Conservation (phyloP, 2,329 filamentous ascomycete species). For the Aspergillus cejpii region DNA sequence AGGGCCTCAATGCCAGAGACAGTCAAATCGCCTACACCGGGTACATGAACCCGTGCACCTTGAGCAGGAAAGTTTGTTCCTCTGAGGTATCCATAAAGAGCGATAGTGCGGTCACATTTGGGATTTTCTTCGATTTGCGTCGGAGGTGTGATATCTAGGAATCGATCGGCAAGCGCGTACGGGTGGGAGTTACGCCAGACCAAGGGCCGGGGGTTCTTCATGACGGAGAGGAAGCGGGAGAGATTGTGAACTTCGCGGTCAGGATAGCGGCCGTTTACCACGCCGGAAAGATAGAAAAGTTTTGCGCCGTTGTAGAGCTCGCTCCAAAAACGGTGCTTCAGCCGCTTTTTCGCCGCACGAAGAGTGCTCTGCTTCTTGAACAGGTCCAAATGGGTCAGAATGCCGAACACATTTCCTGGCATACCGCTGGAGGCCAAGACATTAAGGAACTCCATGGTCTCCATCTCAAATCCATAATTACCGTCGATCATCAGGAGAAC, state of each 20-base stretch:
- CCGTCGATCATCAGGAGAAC: conserved; percentile 97
- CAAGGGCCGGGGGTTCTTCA: conserved; percentile 97
- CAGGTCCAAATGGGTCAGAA: conserved; percentile 90
- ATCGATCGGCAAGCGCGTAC: conserved; percentile 87
- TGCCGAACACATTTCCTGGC: conserved; percentile 97
- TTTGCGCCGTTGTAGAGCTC: conserved; percentile 96
- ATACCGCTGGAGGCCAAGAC: conserved; percentile 89
- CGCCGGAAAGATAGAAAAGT: conserved; percentile 91
- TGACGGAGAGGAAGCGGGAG: conserved; percentile 89
- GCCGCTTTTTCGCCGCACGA: conserved; percentile 87
- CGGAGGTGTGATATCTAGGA: conserved; percentile 90
- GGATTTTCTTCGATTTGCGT: conserved; percentile 81
- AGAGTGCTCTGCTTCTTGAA: conserved; percentile 90
- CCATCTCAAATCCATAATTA: conserved; percentile 99
- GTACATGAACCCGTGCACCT: conserved; percentile 82
- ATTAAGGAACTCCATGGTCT: conserved; percentile 99
- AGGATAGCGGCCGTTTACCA: conserved; percentile 93
- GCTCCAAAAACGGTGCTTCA: conserved; percentile 95
- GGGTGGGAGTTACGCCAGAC: conserved; percentile 96
- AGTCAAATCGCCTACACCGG: conserved; percentile 82
- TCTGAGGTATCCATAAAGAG: conserved; percentile 85
- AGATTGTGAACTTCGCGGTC: conserved; percentile 95
- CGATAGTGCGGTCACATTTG: conserved; percentile 85
- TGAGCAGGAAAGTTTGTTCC: conserved; percentile 88
- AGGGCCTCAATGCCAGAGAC: conserved; percentile 77